Conservation (phyloP, 441 rosid genomes). For the Syzygium malaccense region DNA sequence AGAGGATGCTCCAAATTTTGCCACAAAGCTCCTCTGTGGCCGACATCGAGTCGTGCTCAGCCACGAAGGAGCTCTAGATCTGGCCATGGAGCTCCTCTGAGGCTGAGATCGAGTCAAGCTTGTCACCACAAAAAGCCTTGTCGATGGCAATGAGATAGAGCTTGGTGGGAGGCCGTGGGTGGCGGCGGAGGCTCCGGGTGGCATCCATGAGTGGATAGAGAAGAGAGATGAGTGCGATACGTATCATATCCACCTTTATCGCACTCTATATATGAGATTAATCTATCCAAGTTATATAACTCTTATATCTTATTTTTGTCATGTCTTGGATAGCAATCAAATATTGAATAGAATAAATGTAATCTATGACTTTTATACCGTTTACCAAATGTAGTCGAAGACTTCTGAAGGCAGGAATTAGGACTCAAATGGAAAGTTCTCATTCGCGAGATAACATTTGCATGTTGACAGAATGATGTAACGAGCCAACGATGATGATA, state of each 20-base stretch:
- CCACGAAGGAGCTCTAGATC: not conserved
- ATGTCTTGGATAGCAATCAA: not conserved
- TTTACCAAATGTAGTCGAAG: not conserved
- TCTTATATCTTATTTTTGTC: not conserved
- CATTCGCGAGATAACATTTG: not conserved
- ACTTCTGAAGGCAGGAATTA: fast-evolving
- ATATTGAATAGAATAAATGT: fast-evolving
- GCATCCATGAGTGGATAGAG: not conserved
- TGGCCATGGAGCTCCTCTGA: not conserved
- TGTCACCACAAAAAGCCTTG: not conserved
- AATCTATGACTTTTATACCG: fast-evolving
- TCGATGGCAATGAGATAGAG: not conserved
- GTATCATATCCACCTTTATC: fast-evolving
- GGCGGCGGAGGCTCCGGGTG: not conserved
- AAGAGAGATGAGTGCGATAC: not conserved
- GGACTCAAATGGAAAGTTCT: not conserved
- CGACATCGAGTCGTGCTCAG: not conserved
- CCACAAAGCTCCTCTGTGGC: not conserved
- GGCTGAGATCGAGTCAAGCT: not conserved
- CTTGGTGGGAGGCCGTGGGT: not conserved
- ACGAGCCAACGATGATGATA: not conserved
- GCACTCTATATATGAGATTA: not conserved
- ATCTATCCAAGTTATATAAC: fast-evolving
- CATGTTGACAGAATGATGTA: fast-evolving
- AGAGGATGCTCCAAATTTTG: not conserved